These are phyloP conservation scores for Psilocybe azurescens DNA, from an alignment of 768 basidiomycete genomes.

Conservation along the genomic window DNA sequence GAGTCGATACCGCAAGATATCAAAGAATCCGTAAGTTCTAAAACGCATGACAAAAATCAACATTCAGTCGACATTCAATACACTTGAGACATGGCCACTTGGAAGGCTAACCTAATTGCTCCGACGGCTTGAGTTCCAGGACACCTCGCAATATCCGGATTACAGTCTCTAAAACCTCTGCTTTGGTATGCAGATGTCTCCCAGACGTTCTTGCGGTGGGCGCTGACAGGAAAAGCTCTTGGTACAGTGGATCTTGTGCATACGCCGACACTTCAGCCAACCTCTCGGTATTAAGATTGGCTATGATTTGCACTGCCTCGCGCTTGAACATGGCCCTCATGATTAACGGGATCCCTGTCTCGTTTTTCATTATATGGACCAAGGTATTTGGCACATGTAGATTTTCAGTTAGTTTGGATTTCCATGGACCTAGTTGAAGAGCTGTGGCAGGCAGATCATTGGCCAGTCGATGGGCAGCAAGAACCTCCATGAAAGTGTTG, in stretches of 20 bases:
- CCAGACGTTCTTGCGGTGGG: background rate
- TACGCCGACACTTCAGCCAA: slow-evolving; percentile 10
- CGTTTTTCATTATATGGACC: slow-evolving; percentile 17
- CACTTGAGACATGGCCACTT: no score
- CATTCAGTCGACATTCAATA: no score
- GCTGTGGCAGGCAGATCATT: slow-evolving; percentile 21
- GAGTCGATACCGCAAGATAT: slow-evolving; percentile 24
- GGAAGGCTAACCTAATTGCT: slow-evolving; percentile 16
- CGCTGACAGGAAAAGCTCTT: slow-evolving; percentile 7
- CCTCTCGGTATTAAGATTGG: slow-evolving; percentile 14
- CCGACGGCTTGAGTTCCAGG: slow-evolving; percentile 19
- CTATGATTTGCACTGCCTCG: slow-evolving; percentile 27
- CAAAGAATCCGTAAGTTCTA: slow-evolving; percentile 21
- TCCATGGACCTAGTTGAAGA: slow-evolving; percentile 27
- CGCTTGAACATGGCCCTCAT: slow-evolving; percentile 18
- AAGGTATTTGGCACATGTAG: slow-evolving; percentile 10
- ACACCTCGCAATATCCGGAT: slow-evolving; percentile 14
- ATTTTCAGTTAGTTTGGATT: slow-evolving; percentile 22
- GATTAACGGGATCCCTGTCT: slow-evolving; percentile 29
- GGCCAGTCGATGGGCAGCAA: slow-evolving; percentile 18
- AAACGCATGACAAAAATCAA: background rate
- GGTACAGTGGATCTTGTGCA: slow-evolving; percentile 16
- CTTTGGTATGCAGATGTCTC: background rate
- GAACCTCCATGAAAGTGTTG: slow-evolving; percentile 24
- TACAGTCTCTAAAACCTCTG: slow-evolving; percentile 9